Conservation (phyloP, 805 yeast genomes). For the Myxozyma kluyveri region DNA sequence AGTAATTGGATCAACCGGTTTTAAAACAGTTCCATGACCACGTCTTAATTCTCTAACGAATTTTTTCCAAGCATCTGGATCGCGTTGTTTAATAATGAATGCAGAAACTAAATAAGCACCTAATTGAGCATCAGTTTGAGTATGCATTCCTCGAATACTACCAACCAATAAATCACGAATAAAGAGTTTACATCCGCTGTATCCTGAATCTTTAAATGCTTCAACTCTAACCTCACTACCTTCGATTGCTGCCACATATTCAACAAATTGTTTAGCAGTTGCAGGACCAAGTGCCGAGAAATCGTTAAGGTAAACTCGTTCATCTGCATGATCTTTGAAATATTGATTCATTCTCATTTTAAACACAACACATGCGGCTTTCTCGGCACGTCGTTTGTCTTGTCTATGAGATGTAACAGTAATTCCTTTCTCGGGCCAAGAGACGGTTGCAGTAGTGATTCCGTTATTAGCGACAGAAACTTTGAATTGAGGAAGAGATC, state of each 20-base stretch:
- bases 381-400: conserved; percentile 8
- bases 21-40: conserved; percentile 14
- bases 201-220: background rate
- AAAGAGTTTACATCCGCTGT: conserved; percentile 4
- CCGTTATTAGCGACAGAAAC: background rate
- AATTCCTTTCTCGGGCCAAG: conserved; percentile 16
- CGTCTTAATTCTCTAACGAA: conserved; percentile 6
- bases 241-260: conserved; percentile 11
- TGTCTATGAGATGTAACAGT: conserved; percentile 1
- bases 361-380: conserved; percentile 13
- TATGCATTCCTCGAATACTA: conserved; percentile 17
- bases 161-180: conserved; percentile 16
- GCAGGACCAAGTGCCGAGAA: conserved; percentile 17
- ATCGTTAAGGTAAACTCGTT: conserved; percentile 11
- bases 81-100: conserved; percentile 13
- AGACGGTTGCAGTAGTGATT: conserved; percentile 1
- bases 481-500: conserved; percentile 13
- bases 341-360: conserved; percentile 7
- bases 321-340: background rate
- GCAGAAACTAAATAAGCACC: conserved; percentile 22
- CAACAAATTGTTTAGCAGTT: conserved; percentile 16
- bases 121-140: conserved; percentile 4
- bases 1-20: conserved; percentile 8
- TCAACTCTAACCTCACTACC: background rate
- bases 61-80: conserved; percentile 12